These are phyloP conservation scores for Gaeumannomyces sp. DNA, from an alignment of 2,329 filamentous ascomycete genomes.

Conservation along the genomic window DNA sequence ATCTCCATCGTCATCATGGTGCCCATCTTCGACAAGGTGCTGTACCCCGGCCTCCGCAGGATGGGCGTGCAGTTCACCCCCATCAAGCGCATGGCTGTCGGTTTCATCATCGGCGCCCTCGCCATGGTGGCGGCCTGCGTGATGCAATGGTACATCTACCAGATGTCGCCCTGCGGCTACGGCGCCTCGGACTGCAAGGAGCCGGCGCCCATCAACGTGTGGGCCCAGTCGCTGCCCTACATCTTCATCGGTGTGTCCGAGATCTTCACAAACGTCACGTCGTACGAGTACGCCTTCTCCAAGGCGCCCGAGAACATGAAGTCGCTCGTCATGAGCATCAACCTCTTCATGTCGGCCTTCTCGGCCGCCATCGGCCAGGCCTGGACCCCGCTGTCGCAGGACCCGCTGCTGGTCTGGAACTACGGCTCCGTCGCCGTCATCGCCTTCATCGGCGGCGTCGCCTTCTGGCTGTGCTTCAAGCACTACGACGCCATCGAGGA, in stretches of 20 bases:
- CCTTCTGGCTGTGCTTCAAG: conserved; percentile 64
- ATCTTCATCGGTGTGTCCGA: conserved; percentile 43
- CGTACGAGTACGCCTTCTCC: conserved; percentile 68
- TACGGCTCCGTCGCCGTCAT: conserved; percentile 63
- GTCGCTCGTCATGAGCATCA: conserved; percentile 61
- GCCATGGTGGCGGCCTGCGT: conserved; percentile 54
- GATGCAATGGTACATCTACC: conserved; percentile 57
- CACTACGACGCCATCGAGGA: conserved; percentile 57
- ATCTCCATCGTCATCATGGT: conserved; percentile 70
- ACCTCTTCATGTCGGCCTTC: conserved; percentile 63
- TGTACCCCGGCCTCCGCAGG: conserved; percentile 63
- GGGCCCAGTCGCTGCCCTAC: conserved; percentile 47
- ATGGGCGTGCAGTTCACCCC: conserved; percentile 60
- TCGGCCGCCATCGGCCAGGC: conserved; percentile 62
- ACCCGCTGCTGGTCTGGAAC: conserved; percentile 69
- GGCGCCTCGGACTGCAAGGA: conserved; percentile 27
- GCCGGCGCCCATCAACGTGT: conserved; percentile 49
- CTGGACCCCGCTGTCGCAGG: conserved; percentile 33
- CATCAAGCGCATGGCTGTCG: conserved; percentile 66
- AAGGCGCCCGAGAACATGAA: conserved; percentile 74
- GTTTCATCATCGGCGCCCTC: conserved; percentile 57
- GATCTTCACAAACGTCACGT: conserved; percentile 45
- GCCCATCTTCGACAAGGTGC: conserved; percentile 58
- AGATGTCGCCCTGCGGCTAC: conserved; percentile 51
- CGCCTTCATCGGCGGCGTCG: conserved; percentile 52